Conservation (phyloP, 1,139 yeast species). For the Protomyces inouyei region DNA sequence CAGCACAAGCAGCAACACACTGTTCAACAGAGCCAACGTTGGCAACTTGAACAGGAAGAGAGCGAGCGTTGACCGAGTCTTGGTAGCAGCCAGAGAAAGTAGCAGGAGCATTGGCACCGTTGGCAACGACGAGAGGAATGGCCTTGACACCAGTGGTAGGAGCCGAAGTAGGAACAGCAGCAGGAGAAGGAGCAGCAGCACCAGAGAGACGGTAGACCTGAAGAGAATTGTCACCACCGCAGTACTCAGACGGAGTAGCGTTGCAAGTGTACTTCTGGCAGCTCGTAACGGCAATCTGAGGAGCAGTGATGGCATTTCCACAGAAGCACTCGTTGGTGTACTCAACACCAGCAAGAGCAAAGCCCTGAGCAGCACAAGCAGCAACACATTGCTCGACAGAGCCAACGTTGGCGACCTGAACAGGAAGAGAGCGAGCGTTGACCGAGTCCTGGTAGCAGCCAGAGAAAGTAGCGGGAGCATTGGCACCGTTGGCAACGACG, state of each 20-base stretch:
- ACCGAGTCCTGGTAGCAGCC: background rate
- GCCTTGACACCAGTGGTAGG: background rate
- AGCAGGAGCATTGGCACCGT: background rate
- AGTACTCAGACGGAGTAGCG: background rate
- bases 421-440: background rate
- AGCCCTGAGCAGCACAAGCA: background rate
- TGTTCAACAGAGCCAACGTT: conserved; percentile 9
- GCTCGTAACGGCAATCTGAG: background rate
- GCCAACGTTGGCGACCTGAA: background rate
- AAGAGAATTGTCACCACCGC: background rate
- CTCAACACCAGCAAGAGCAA: conserved; percentile 2
- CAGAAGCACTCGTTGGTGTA: conserved; percentile 4
- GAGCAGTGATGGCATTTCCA: background rate
- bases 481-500: background rate
- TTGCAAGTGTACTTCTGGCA: background rate
- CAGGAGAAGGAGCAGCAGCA: background rate
- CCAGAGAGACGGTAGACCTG: background rate
- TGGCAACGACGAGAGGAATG: background rate
- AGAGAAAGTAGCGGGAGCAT: background rate
- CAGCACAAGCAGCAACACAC: conserved; percentile 14
- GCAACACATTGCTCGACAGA: background rate
- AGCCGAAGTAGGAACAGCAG: background rate
- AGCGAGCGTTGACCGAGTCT: conserved; percentile 15
- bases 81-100: conserved; percentile 24
- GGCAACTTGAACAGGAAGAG: background rate